Percentiles rank a stretch among this genome's conserved stretches.
These are phyloP conservation scores for Babesia sp. DNA, from an alignment of 169 alveolate species.

Conservation along the genomic window DNA sequence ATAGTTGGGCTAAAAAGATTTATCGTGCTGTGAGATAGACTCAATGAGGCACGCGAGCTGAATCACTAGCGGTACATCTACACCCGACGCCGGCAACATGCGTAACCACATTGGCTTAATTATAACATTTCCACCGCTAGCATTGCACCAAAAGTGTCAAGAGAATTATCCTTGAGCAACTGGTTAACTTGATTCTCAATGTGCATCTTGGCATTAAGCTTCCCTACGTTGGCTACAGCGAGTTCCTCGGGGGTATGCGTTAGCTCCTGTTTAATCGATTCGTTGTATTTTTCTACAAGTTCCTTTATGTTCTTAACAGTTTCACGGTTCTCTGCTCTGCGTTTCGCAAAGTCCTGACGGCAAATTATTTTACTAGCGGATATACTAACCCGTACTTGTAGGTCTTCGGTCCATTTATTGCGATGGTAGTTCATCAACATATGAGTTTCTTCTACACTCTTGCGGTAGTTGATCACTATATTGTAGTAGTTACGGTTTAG, in stretches of 20 bases:
- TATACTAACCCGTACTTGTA: slow-evolving; percentile 81
- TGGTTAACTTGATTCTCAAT: slow-evolving; percentile 76
- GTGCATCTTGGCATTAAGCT: slow-evolving; percentile 90
- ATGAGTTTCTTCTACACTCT: slow-evolving; percentile 93
- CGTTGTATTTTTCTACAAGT: slow-evolving; percentile 87
- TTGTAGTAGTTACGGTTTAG: slow-evolving; percentile 95
- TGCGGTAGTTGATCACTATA: slow-evolving; percentile 95
- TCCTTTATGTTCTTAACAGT: slow-evolving; percentile 80
- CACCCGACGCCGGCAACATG: slow-evolving; percentile 16
- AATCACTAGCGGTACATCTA: slow-evolving; percentile 4
- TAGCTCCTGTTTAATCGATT: slow-evolving; percentile 92
- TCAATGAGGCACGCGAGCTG: too few relatives aligned
- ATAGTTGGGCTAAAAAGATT: too few relatives aligned
- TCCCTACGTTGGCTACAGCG: slow-evolving; percentile 85
- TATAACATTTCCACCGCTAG: slow-evolving; percentile 68
- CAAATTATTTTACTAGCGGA: slow-evolving; percentile 6
- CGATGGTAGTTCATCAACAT: slow-evolving; percentile 96
- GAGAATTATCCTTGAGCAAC: slow-evolving; percentile 75
- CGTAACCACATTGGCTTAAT: not conserved
- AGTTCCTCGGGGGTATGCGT: slow-evolving; percentile 93
- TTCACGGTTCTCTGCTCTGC: slow-evolving; percentile 75
- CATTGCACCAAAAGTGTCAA: slow-evolving; percentile 73
- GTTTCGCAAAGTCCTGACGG: slow-evolving; percentile 49
- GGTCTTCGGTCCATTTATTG: slow-evolving; percentile 94
- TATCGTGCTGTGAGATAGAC: too few relatives aligned